These are phyloP conservation scores for Cokeromyces recurvatus DNA, from an alignment of 371 early-diverging fungal species.

Conservation along the genomic window DNA sequence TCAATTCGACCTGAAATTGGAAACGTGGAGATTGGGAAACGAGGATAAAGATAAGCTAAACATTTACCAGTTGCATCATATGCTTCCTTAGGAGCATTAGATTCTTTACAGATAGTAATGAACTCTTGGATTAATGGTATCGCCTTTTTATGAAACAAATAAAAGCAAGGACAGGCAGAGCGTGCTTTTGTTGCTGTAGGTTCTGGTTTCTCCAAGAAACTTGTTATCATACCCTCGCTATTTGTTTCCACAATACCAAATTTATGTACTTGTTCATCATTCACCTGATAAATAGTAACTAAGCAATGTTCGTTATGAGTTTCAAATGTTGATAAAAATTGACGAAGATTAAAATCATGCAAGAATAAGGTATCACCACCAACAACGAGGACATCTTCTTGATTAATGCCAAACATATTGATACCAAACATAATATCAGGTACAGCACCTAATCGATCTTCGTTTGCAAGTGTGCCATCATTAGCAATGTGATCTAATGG, in stretches of 20 bases:
- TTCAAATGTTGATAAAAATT: conserved; percentile 12
- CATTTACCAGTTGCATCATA: conserved; percentile 62
- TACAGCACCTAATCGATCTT: conserved; percentile 55
- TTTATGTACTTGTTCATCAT: conserved; percentile 42
- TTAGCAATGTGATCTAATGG: conserved; percentile 43
- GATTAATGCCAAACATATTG: conserved; percentile 20
- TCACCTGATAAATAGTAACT: conserved; percentile 46
- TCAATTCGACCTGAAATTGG: conserved; percentile 57
- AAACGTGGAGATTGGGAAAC: conserved; percentile 35
- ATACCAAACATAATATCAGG: conserved; percentile 53
- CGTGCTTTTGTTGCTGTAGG: conserved; percentile 42
- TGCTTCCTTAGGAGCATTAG: conserved; percentile 32
- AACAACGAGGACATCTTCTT: conserved; percentile 44
- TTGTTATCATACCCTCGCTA: conserved; percentile 28
- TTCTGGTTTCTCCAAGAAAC: conserved; percentile 55
- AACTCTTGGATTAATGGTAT: conserved; percentile 39
- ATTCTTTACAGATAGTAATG: conserved; percentile 25
- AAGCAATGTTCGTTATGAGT: conserved; percentile 18
- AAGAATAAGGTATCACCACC: conserved; percentile 60
- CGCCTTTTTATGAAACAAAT: conserved; percentile 31
- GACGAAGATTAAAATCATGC: conserved; percentile 41
- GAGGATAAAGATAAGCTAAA: conserved; percentile 46
- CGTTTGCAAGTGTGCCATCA: conserved; percentile 51
- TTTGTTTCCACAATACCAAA: conserved; percentile 52
- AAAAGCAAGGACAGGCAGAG: conserved; percentile 62